phyloP scores from a whole-genome alignment of 768 basidiomycete genomes.

The Pulveroboletus sp. region DNA sequence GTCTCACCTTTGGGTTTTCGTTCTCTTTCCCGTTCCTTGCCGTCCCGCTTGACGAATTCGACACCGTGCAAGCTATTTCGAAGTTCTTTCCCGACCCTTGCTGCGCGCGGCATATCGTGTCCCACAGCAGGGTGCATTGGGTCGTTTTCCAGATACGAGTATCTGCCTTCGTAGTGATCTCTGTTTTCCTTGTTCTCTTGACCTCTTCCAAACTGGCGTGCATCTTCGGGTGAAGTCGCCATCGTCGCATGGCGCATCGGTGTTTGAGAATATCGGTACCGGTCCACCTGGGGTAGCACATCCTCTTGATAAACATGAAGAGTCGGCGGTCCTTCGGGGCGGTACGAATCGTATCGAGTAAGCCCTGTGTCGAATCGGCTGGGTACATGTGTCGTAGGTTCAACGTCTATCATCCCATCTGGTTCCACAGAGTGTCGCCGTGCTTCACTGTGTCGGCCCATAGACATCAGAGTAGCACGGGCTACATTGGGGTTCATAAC shows the following conservation, averaged over 20 bases:
- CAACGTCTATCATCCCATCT: slow-evolving; percentile 37
- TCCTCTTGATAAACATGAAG: slow-evolving; percentile 24
- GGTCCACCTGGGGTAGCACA: slow-evolving; percentile 15
- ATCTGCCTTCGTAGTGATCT: slow-evolving; percentile 13
- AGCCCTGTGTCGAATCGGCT: slow-evolving; percentile 44
- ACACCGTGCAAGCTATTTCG: slow-evolving; percentile 44
- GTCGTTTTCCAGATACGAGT: slow-evolving; percentile 17
- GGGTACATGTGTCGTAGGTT: slow-evolving; percentile 41
- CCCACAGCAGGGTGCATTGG: slow-evolving; percentile 26
- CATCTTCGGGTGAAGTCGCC: slow-evolving; percentile 14
- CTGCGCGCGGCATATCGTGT: slow-evolving; percentile 30
- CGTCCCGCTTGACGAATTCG: slow-evolving; percentile 30
- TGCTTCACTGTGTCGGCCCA: slow-evolving; percentile 2
- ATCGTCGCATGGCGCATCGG: slow-evolving; percentile 9
- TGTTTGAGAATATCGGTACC: slow-evolving; percentile 15
- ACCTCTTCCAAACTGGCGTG: slow-evolving; percentile 4
- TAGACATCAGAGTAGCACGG: slow-evolving; percentile 14
- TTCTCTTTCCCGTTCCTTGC: slow-evolving; percentile 48
- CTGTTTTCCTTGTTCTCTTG: slow-evolving; percentile 41
- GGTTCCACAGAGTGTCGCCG: slow-evolving; percentile 38
- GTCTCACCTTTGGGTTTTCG: slow-evolving; percentile 51
- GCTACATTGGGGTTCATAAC: slow-evolving; percentile 11
- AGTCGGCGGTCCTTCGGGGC: slow-evolving; percentile 7
- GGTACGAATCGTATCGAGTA: slow-evolving; percentile 20
- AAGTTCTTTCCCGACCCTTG: slow-evolving; percentile 45